phyloP scores from a whole-genome alignment of 1,284 basidiomycete species.

The Cutaneotrichosporon sp. region DNA sequence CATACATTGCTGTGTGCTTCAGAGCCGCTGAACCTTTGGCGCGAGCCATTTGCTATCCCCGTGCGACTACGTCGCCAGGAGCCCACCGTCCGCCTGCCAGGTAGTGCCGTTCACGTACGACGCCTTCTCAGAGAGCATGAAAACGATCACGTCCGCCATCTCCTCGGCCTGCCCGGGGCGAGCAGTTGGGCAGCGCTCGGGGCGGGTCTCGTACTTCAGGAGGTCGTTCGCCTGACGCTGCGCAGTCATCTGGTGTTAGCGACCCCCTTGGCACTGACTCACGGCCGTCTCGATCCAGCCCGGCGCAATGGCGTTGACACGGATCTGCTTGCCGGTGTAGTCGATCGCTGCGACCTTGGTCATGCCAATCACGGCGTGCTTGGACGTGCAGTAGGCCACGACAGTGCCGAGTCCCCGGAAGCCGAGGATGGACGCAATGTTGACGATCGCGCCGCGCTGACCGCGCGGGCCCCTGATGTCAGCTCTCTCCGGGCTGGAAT shows the following conservation, averaged over 20 bases:
- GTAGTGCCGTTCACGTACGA: conserved; percentile 38
- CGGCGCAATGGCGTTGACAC: conserved; percentile 24
- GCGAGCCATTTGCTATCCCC: too few relatives aligned
- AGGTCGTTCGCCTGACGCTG: conserved; percentile 9
- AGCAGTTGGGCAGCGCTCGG: conserved; percentile 20
- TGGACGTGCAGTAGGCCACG: conserved; percentile 23
- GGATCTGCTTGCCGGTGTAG: conserved; percentile 20
- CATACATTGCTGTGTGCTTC: too few relatives aligned
- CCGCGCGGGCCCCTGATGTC: conserved; percentile 12
- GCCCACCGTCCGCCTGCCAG: conserved; percentile 41
- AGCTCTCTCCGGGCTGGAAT: neutral
- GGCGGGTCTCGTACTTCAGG: neutral
- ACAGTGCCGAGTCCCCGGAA: conserved; percentile 1
- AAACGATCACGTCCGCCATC: conserved; percentile 38
- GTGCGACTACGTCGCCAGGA: too few relatives aligned
- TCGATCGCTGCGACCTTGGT: conserved; percentile 25
- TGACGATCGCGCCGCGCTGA: conserved; percentile 28
- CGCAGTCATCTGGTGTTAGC: conserved; percentile 13
- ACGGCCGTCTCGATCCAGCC: conserved; percentile 14
- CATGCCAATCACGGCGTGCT: conserved; percentile 30
- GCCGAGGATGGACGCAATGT: conserved; percentile 19
- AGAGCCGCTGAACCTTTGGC: too few relatives aligned
- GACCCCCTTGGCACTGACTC: neutral
- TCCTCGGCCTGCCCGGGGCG: conserved; percentile 35
- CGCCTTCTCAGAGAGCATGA: conserved; percentile 35